Evolutionary conservation across 306 rosid species (phyloP).

Genomic region (Purshia tridentata): DNA sequence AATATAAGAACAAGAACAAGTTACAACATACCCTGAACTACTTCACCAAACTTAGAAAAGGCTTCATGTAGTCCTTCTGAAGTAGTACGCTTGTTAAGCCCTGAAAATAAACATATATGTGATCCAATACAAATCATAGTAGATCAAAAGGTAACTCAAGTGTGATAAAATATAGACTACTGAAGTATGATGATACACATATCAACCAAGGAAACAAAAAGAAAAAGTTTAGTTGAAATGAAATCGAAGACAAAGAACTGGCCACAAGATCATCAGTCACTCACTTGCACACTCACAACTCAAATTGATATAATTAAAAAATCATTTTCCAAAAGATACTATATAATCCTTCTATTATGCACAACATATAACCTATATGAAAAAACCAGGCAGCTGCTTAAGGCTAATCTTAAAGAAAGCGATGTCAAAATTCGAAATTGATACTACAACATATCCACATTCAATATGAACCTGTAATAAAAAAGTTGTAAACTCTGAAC

Average conservation of each 20-base stretch:
- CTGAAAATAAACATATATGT: constrained; percentile 39
- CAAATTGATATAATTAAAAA: background rate
- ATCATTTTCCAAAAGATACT: background rate
- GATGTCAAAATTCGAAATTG: background rate
- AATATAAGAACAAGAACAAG: background rate
- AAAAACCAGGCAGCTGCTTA: background rate
- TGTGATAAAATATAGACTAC: background rate
- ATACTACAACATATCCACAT: background rate
- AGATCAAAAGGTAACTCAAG: background rate
- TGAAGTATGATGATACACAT: background rate
- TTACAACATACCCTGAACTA: constrained; percentile 58
- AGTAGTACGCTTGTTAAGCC: constrained; percentile 90
- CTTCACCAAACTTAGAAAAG: constrained; percentile 83
- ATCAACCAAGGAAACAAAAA: background rate
- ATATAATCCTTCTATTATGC: background rate
- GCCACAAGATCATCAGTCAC: background rate
- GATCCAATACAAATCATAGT: background rate
- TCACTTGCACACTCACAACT: background rate
- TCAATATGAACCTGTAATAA: background rate
- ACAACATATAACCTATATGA: background rate
- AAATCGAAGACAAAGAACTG: background rate
- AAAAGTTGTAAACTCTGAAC: background rate
- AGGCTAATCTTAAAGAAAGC: background rate
- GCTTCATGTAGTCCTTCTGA: constrained; percentile 65
- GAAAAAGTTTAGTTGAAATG: background rate